Conservation (phyloP, 345 rosid genomes). For the Gossypium herbaceum region DNA sequence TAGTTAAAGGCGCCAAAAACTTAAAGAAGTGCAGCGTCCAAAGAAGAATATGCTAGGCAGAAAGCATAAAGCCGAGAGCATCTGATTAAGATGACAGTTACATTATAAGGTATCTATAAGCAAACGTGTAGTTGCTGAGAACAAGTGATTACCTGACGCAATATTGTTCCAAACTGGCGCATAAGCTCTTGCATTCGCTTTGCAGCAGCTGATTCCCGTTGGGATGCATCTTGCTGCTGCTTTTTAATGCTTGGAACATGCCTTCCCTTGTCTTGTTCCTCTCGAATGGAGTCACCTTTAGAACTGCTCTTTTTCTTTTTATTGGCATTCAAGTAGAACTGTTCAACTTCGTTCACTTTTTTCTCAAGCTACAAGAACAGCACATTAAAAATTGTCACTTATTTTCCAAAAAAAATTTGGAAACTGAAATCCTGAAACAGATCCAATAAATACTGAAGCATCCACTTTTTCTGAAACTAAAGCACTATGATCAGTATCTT, state of each 20-base stretch:
- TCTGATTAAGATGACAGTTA: neutral
- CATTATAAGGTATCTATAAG: neutral
- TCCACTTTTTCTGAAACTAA: neutral
- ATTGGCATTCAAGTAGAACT: conserved; percentile 42
- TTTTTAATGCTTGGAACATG: conserved; percentile 56
- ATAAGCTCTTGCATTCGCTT: conserved; percentile 94
- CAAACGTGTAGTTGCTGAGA: conserved; percentile 2
- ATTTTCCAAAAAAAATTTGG: neutral
- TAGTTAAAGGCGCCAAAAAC: neutral
- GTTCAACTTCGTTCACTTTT: conserved; percentile 60
- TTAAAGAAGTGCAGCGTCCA: neutral
- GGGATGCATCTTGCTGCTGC: conserved; percentile 64
- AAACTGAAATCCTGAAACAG: conserved; percentile 1
- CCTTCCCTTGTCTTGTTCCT: conserved; percentile 55
- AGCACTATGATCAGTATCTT: conserved; percentile 5
- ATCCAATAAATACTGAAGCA: too few species aligned
- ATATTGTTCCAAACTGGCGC: conserved; percentile 66
- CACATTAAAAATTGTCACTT: too few species aligned
- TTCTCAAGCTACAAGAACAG: conserved; percentile 51
- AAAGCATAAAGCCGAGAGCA: neutral
- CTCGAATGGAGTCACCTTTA: conserved; percentile 43
- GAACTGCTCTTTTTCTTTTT: conserved; percentile 35
- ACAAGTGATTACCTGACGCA: conserved; percentile 45
- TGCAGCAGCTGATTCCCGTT: conserved; percentile 70
- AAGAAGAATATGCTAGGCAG: neutral